Percentiles rank a stretch among this genome's conserved stretches.
These are phyloP conservation scores for Marchantia polymorpha DNA, from an alignment of 225 moss, liverwort and hornwort species.

Conservation along the genomic window DNA sequence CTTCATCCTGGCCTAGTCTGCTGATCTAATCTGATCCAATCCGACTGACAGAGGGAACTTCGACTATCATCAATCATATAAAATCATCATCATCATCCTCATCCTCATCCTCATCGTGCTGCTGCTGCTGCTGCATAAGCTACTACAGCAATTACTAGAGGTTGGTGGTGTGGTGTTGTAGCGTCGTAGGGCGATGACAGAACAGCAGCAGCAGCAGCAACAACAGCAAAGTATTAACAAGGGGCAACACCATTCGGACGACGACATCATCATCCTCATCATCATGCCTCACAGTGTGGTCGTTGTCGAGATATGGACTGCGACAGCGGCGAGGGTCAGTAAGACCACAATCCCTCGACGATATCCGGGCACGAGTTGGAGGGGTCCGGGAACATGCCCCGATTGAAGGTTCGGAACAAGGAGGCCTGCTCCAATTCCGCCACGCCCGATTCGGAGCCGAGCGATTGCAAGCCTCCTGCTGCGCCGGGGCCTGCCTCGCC, in stretches of 20 bases:
- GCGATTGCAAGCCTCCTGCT: slow-evolving; percentile 9
- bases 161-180: neutral
- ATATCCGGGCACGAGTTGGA: slow-evolving; percentile 26
- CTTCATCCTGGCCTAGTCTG: neutral
- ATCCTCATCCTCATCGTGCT: neutral
- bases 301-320: neutral
- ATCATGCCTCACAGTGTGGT: neutral
- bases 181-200: neutral
- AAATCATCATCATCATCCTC: slow-evolving; percentile 3
- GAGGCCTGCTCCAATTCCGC: slow-evolving; percentile 30
- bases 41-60: neutral
- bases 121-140: neutral
- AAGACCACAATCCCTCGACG: slow-evolving; percentile 39
- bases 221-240: slow-evolving; percentile 19
- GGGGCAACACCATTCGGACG: neutral
- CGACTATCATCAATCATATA: slow-evolving; percentile 12
- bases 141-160: neutral
- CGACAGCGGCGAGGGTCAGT: slow-evolving; percentile 9
- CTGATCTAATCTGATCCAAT: slow-evolving; percentile 11
- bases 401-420: neutral
- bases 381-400: slow-evolving; percentile 26
- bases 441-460: slow-evolving; percentile 33
- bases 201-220: slow-evolving; percentile 6
- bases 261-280: neutral
- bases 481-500: slow-evolving; percentile 6